Conservation (phyloP, 106 monocot species). For the Dioscorea dumetorum region DNA sequence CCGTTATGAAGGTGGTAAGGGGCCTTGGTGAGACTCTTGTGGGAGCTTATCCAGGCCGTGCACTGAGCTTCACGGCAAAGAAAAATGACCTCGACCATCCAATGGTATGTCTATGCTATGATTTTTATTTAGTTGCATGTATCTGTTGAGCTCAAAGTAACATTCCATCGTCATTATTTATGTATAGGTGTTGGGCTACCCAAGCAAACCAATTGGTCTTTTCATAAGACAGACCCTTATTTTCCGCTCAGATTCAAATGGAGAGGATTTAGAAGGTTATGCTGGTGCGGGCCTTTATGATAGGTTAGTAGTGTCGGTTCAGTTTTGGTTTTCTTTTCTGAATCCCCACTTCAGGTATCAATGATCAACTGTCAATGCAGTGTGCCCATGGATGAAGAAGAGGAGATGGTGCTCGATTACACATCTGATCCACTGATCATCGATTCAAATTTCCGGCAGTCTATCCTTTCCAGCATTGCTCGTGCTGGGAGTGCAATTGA, state of each 20-base stretch:
- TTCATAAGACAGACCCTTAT: slow-evolving; percentile 79
- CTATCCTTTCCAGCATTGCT: slow-evolving; percentile 68
- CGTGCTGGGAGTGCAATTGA: slow-evolving; percentile 64
- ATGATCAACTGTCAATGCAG: slow-evolving; percentile 14
- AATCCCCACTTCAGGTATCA: background rate
- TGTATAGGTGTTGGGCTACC: slow-evolving; percentile 74
- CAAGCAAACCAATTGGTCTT: slow-evolving; percentile 91
- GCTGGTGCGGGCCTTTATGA: slow-evolving; percentile 97
- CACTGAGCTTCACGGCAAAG: slow-evolving; percentile 79
- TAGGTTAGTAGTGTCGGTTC: slow-evolving; percentile 26
- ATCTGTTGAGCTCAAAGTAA: background rate
- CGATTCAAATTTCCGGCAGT: slow-evolving; percentile 46
- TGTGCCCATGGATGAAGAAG: slow-evolving; percentile 92
- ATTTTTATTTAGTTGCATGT: background rate
- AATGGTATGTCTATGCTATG: slow-evolving; percentile 32
- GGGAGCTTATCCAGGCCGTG: slow-evolving; percentile 95
- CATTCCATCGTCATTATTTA: background rate
- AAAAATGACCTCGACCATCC: slow-evolving; percentile 69
- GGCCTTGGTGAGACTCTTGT: slow-evolving; percentile 97
- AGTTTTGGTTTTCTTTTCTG: too few species aligned
- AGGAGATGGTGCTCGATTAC: slow-evolving; percentile 80
- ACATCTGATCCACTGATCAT: slow-evolving; percentile 61
- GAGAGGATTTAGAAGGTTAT: slow-evolving; percentile 98
- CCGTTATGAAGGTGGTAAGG: slow-evolving; percentile 63
- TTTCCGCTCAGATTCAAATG: slow-evolving; percentile 94